phyloP scores from a whole-genome alignment of 192 early-diverging fungal species.

The Oehlia diaphana region DNA sequence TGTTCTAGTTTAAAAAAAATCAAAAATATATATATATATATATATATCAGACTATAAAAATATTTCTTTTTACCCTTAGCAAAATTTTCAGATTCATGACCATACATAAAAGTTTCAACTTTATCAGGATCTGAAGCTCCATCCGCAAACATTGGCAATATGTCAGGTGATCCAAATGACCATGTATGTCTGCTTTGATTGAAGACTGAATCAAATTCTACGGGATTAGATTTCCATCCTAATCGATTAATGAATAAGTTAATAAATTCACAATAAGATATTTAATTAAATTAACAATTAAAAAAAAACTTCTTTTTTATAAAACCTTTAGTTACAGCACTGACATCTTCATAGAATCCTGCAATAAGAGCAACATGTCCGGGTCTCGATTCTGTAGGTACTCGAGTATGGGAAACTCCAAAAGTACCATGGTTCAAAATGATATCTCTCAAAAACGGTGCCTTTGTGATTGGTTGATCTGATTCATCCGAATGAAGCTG shows the following conservation, averaged over 20 bases:
- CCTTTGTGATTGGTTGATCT: slow-evolving; percentile 49
- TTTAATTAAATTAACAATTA: no score
- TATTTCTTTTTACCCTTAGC: slow-evolving; percentile 50
- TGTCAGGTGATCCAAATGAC: slow-evolving; percentile 98
- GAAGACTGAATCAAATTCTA: slow-evolving; percentile 95
- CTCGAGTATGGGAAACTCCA: slow-evolving; percentile 88
- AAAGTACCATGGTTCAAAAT: slow-evolving; percentile 66
- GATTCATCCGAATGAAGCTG: slow-evolving; percentile 64
- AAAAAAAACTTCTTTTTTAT: background rate
- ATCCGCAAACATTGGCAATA: slow-evolving; percentile 93
- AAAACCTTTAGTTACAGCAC: slow-evolving; percentile 90
- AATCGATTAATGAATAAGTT: background rate
- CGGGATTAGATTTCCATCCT: slow-evolving; percentile 97
- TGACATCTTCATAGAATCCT: slow-evolving; percentile 98
- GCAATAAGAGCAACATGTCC: slow-evolving; percentile 98
- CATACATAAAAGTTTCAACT: slow-evolving; percentile 92
- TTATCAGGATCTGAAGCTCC: slow-evolving; percentile 78
- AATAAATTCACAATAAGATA: background rate
- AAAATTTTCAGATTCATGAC: slow-evolving; percentile 86
- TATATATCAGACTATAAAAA: background rate
- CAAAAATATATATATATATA: no score
- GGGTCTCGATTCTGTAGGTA: slow-evolving; percentile 94
- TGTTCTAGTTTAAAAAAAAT: background rate
- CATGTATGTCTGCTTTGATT: slow-evolving; percentile 92
- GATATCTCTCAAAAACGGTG: slow-evolving; percentile 57